Conservation (phyloP, 1,284 basidiomycete species). For the Austroboletus niveus region DNA sequence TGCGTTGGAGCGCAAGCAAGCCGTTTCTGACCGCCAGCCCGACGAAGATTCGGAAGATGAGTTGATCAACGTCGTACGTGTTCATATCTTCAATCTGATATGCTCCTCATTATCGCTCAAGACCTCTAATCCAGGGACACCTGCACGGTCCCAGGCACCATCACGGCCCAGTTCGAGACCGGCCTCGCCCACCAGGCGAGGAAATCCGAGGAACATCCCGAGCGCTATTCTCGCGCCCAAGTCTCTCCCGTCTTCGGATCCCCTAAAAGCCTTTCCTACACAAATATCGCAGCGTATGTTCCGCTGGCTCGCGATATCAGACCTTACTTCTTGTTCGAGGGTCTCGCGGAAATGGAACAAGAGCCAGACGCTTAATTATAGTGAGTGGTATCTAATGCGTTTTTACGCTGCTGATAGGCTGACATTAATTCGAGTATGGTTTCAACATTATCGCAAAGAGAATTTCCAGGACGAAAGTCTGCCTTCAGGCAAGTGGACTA, state of each 20-base stretch:
- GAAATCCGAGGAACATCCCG: conserved; percentile 37
- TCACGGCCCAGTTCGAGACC: conserved; percentile 55
- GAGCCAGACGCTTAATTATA: conserved; percentile 87
- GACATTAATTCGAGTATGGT: conserved; percentile 67
- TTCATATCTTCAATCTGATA: background rate
- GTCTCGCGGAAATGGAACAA: conserved; percentile 85
- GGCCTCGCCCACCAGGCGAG: conserved; percentile 55
- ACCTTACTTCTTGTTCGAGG: conserved; percentile 73
- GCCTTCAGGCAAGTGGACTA: conserved; percentile 83
- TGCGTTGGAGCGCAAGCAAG: conserved; percentile 17
- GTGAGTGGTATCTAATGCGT: conserved; percentile 42
- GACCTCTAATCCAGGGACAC: conserved; percentile 71
- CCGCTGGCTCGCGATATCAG: conserved; percentile 55
- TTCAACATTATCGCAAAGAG: conserved; percentile 80
- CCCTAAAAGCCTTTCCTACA: conserved; percentile 72
- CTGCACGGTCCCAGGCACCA: conserved; percentile 51
- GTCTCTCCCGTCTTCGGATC: conserved; percentile 46
- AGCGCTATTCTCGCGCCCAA: conserved; percentile 25
- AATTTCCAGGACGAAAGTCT: conserved; percentile 75
- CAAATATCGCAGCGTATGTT: conserved; percentile 80
- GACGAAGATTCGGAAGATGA: conserved; percentile 69
- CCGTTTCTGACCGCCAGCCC: conserved; percentile 18
- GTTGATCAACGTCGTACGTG: conserved; percentile 70
- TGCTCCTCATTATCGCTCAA: conserved; percentile 27
- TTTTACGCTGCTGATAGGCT: background rate